Evolutionary conservation across 2,329 filamentous ascomycete genomes (phyloP).

Genomic region (Scytalidium lignicola): DNA sequence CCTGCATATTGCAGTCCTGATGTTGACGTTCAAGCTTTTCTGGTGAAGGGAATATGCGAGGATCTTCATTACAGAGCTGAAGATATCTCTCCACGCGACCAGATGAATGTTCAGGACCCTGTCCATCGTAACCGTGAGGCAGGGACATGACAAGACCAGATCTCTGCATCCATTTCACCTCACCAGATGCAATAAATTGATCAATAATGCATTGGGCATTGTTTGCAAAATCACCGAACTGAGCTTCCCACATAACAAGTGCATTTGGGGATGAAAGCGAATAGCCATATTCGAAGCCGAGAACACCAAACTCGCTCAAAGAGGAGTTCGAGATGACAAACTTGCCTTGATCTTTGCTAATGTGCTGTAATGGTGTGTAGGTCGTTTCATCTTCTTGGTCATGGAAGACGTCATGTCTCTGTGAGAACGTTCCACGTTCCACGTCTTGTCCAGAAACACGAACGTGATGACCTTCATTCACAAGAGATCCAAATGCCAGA

Average conservation of each 20-base stretch:
- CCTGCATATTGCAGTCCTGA: slow-evolving; percentile 99
- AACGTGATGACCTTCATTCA: slow-evolving; percentile 91
- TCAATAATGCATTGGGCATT: slow-evolving; percentile 99
- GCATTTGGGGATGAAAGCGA: slow-evolving; percentile 95
- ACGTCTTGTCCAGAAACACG: slow-evolving; percentile 98
- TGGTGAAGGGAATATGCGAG: slow-evolving; percentile 79
- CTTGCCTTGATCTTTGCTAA: slow-evolving; percentile 86
- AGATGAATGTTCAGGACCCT: slow-evolving; percentile 97
- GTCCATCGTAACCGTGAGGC: slow-evolving; percentile 95
- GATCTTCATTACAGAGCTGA: slow-evolving; percentile 96
- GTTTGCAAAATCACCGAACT: slow-evolving; percentile 99
- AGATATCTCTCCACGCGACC: slow-evolving; percentile 96
- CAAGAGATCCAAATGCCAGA: slow-evolving; percentile 86
- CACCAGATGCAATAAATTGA: slow-evolving; percentile 96
- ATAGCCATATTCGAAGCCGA: slow-evolving; percentile 98
- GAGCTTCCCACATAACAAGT: slow-evolving; percentile 98
- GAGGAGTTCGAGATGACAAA: slow-evolving; percentile 98
- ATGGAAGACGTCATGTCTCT: slow-evolving; percentile 94
- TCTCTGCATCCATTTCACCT: slow-evolving; percentile 98
- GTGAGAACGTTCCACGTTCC: slow-evolving; percentile 98
- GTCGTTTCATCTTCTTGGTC: slow-evolving; percentile 93
- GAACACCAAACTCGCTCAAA: slow-evolving; percentile 61
- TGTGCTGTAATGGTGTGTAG: slow-evolving; percentile 85
- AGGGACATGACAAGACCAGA: slow-evolving; percentile 94
- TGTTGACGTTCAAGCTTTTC: slow-evolving; percentile 95